Evolutionary conservation across 2,329 filamentous ascomycete species (phyloP).

Genomic region (Colletotrichum orchidophilum): DNA sequence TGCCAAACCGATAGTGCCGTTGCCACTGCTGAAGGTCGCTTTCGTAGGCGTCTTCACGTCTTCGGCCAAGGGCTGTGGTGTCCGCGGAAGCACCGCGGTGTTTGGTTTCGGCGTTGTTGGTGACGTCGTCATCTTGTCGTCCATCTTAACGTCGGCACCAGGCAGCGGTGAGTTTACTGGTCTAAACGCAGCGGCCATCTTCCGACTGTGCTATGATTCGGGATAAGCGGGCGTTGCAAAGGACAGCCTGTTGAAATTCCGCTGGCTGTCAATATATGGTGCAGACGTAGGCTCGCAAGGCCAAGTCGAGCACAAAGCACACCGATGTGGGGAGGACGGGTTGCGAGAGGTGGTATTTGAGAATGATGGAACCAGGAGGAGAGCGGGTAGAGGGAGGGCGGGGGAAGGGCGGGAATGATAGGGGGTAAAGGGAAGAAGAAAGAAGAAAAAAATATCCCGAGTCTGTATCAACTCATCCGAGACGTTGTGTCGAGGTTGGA

Average conservation of each 20-base stretch:
- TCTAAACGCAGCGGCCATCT: conserved; percentile 59
- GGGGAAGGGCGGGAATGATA: not conserved
- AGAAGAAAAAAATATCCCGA: not conserved
- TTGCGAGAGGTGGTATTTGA: not conserved
- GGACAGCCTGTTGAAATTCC: conserved; percentile 31
- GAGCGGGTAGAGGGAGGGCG: not conserved
- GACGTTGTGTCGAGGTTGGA: not conserved
- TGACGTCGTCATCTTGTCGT: conserved; percentile 50
- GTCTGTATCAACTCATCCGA: conserved; percentile 32
- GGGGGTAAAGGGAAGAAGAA: not conserved
- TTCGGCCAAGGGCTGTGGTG: conserved; percentile 42
- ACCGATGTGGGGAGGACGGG: conserved; percentile 5
- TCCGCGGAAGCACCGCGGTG: conserved; percentile 43
- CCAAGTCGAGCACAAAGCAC: conserved; percentile 1
- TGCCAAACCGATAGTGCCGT: conserved; percentile 45
- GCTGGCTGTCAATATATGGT: conserved; percentile 33
- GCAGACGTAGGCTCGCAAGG: conserved; percentile 18
- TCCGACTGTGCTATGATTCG: conserved; percentile 2
- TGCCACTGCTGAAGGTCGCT: conserved; percentile 54
- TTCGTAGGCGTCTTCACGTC: conserved; percentile 71
- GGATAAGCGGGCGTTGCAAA: conserved; percentile 9
- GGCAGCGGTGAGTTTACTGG: conserved; percentile 56
- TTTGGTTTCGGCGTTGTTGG: conserved; percentile 47
- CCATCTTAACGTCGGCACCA: conserved; percentile 41
- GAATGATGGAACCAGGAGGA: not conserved